phyloP scores from a whole-genome alignment of 306 rosid genomes.

The Trifolium repens region DNA sequence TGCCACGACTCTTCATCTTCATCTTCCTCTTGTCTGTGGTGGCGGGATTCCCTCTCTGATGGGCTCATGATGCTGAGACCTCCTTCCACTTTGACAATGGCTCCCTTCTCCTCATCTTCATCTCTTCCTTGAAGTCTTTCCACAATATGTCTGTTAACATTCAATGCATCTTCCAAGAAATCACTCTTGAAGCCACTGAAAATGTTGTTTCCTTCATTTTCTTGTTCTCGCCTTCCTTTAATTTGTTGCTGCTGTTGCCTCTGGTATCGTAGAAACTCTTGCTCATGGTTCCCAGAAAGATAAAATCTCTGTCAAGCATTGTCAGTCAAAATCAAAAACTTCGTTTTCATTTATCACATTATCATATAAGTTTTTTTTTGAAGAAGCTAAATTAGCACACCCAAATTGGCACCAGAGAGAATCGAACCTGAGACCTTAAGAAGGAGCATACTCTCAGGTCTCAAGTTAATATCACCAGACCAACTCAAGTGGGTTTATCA shows the following conservation, averaged over 20 bases:
- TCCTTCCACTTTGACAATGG: slow-evolving; percentile 58
- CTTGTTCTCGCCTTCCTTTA: slow-evolving; percentile 5
- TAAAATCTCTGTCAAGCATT: slow-evolving; percentile 60
- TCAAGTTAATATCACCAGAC: too few relatives aligned
- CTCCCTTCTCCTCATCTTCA: slow-evolving; percentile 50
- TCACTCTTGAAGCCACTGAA: slow-evolving; percentile 48
- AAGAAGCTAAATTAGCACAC: too few relatives aligned
- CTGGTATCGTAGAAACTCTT: slow-evolving; percentile 38
- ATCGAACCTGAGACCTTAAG: too few relatives aligned
- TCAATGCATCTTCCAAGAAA: slow-evolving; percentile 51
- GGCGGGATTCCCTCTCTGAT: neutral
- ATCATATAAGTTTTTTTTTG: too few relatives aligned
- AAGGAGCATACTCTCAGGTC: too few relatives aligned
- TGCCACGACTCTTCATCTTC: neutral
- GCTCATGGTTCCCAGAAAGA: slow-evolving; percentile 67
- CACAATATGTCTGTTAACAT: slow-evolving; percentile 46
- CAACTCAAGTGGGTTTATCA: neutral
- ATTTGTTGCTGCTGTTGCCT: neutral
- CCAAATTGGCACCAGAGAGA: too few relatives aligned
- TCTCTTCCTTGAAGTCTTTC: slow-evolving; percentile 46
- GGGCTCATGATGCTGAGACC: slow-evolving; percentile 54
- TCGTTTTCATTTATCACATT: neutral
- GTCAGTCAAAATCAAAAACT: neutral
- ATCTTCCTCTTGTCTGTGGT: neutral
- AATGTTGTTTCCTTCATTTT: slow-evolving; percentile 45